Conservation (phyloP, 768 basidiomycete genomes). For the Boletellus ananas region DNA sequence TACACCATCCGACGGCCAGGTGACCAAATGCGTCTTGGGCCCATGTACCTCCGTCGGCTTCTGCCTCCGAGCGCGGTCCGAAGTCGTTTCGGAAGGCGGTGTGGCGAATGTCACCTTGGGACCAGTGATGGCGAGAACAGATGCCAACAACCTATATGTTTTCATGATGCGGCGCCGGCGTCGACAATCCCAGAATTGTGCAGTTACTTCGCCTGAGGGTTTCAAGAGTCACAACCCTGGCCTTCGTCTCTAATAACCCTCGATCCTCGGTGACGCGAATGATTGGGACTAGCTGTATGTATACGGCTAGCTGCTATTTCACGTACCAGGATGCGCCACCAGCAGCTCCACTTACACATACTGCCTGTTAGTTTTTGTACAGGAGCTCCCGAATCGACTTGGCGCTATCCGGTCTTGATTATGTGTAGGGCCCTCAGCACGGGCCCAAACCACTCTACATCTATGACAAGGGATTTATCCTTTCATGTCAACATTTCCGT, state of each 20-base stretch:
- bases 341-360: not conserved
- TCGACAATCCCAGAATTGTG: not conserved
- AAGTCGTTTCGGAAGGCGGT: constrained; percentile 4
- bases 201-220: not conserved
- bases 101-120: constrained; percentile 10
- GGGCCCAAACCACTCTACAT: not conserved
- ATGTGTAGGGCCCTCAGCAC: not conserved
- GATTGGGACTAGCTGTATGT: constrained; percentile 14
- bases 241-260: constrained; percentile 3
- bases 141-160: not conserved
- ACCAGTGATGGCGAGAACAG: constrained; percentile 4
- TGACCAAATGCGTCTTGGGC: constrained; percentile 5
- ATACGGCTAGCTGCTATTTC: not conserved
- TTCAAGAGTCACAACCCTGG: not conserved
- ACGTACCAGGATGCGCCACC: not conserved
- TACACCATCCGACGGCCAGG: constrained; percentile 5
- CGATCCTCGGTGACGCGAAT: constrained; percentile 1
- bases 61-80: not conserved
- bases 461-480: not conserved
- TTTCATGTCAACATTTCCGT: not conserved
- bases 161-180: constrained; percentile 4
- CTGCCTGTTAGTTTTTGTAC: constrained; percentile 7
- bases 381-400: constrained; percentile 2
- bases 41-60: constrained; percentile 12
- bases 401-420: not conserved